Conservation (phyloP, 2,329 filamentous ascomycete species). For the Cladosporium sp. region DNA sequence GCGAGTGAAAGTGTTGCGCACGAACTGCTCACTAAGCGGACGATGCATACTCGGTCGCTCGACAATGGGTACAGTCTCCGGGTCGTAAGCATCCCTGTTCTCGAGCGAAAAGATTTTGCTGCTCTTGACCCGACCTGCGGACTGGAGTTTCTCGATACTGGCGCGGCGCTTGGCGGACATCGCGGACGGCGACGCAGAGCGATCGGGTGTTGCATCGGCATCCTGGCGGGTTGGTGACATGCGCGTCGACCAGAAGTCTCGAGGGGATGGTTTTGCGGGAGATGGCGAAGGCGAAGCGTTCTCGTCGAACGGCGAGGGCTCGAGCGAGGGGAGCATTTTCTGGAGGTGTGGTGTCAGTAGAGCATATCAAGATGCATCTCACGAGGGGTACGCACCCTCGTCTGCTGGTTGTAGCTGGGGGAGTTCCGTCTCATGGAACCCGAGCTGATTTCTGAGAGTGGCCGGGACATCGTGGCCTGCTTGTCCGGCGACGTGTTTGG, state of each 20-base stretch:
- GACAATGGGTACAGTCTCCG: slow-evolving; percentile 65
- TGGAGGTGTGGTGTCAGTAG: slow-evolving; percentile 28
- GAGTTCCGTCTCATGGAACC: slow-evolving; percentile 85
- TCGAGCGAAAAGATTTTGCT: slow-evolving; percentile 95
- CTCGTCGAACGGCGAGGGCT: slow-evolving; percentile 66
- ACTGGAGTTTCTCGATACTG: slow-evolving; percentile 92
- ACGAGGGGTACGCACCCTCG: slow-evolving; percentile 52
- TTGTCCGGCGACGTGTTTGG: slow-evolving; percentile 57
- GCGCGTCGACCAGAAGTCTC: slow-evolving; percentile 81
- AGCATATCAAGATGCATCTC: slow-evolving; percentile 19
- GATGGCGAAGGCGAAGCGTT: slow-evolving; percentile 40
- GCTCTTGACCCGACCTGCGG: slow-evolving; percentile 92
- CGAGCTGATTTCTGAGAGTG: slow-evolving; percentile 82
- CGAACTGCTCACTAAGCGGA: slow-evolving; percentile 53
- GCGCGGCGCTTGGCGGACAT: slow-evolving; percentile 59
- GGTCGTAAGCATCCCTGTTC: slow-evolving; percentile 88
- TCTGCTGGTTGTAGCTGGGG: slow-evolving; percentile 74
- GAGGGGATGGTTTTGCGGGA: slow-evolving; percentile 57
- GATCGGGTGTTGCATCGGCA: slow-evolving; percentile 58
- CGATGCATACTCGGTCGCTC: slow-evolving; percentile 68
- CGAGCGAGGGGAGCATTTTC: slow-evolving; percentile 64
- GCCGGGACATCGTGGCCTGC: slow-evolving; percentile 60
- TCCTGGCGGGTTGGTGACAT: slow-evolving; percentile 59
- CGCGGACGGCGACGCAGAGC: slow-evolving; percentile 57
- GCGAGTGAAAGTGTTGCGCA: slow-evolving; percentile 63